These are phyloP conservation scores for Solanum chacoense DNA, from an alignment of 305 asterid genomes.

Conservation along the genomic window DNA sequence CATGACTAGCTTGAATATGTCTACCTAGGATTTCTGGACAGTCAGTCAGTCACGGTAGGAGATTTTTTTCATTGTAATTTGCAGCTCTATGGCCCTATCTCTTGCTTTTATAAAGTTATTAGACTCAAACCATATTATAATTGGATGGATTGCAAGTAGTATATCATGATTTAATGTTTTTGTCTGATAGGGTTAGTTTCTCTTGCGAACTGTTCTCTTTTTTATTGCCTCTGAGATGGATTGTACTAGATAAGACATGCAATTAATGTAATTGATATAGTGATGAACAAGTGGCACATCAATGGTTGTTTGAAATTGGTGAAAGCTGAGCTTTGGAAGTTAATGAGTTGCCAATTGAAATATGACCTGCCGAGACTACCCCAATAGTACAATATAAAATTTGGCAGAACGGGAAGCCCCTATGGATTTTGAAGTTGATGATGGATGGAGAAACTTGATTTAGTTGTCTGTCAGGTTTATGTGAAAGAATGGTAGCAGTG, in stretches of 20 bases:
- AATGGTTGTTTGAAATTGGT: not conserved
- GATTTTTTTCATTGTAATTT: not conserved
- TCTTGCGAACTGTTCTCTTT: not conserved
- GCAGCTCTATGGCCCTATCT: not conserved
- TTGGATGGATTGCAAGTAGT: not conserved
- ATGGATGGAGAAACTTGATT: not conserved
- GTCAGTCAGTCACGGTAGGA: not conserved
- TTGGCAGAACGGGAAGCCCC: not conserved
- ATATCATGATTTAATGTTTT: not conserved
- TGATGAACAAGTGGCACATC: not conserved
- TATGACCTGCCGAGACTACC: not conserved
- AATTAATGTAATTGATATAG: not conserved
- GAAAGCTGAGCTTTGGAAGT: not conserved
- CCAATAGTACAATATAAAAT: not conserved
- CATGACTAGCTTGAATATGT: not conserved
- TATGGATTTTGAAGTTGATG: not conserved
- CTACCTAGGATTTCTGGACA: not conserved
- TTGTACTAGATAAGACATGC: not conserved
- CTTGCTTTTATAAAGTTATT: not conserved
- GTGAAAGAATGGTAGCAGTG: not conserved
- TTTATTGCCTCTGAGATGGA: not conserved
- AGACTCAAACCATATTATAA: not conserved
- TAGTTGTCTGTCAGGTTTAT: not conserved
- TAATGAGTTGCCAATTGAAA: not conserved
- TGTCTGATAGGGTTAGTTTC: not conserved